These are phyloP conservation scores for Leptomonas seymouri DNA, from an alignment of 208 protist species.

Conservation along the genomic window DNA sequence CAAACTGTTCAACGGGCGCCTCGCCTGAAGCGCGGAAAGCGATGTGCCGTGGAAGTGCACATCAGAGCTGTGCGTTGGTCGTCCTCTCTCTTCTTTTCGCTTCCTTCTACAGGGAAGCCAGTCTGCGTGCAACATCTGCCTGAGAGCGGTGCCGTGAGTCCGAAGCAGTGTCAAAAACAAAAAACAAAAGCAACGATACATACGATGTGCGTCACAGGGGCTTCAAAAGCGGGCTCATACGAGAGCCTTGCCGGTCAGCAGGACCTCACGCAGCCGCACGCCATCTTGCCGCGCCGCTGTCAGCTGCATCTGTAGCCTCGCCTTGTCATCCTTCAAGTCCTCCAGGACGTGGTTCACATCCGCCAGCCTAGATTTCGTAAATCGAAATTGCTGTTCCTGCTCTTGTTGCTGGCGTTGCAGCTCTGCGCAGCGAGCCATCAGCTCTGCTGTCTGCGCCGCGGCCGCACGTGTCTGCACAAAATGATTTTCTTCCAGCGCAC, in stretches of 20 bases:
- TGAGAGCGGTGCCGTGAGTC: not conserved
- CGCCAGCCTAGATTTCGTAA: conserved; percentile 27
- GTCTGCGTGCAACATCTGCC: too few relatives aligned
- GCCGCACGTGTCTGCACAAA: conserved; percentile 30
- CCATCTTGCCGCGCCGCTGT: conserved; percentile 29
- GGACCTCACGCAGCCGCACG: conserved; percentile 32
- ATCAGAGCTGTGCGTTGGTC: too few relatives aligned
- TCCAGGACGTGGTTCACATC: conserved; percentile 25
- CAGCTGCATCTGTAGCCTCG: conserved; percentile 48
- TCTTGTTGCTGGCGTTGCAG: conserved; percentile 30
- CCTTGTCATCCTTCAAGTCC: conserved; percentile 32
- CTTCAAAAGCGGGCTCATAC: conserved; percentile 3
- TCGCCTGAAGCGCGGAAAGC: too few relatives aligned
- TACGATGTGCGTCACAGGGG: too few relatives aligned
- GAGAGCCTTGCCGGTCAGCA: conserved; percentile 16
- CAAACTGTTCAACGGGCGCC: too few relatives aligned
- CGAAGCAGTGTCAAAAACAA: not conserved
- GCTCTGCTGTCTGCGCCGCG: conserved; percentile 16
- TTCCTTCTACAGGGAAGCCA: too few relatives aligned
- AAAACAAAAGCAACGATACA: too few relatives aligned
- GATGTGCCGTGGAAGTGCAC: too few relatives aligned
- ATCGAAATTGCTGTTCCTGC: conserved; percentile 17
- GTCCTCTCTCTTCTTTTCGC: too few relatives aligned
- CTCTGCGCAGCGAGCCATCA: conserved; percentile 23
- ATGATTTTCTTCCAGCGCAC: conserved; percentile 25